A percentile compares a stretch with the other conserved stretches of the same genome.
These are phyloP conservation scores for Pseudotsuga menziesii DNA, from an alignment of 75 land plant species.

Conservation along the genomic window DNA sequence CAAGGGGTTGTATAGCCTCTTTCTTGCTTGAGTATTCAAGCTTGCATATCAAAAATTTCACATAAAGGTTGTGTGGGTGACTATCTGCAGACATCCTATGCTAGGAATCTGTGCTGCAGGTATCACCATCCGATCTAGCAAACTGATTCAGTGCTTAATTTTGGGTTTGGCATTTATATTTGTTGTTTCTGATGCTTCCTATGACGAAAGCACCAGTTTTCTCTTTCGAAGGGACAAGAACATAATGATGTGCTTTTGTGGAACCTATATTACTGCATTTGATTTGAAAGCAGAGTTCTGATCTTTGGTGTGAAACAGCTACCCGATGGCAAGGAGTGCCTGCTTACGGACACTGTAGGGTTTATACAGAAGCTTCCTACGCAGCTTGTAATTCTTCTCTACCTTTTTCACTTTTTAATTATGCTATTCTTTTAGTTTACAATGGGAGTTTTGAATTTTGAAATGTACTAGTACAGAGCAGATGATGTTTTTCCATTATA, in stretches of 20 bases:
- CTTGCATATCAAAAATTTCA: neutral
- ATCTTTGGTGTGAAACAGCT: slow-evolving; percentile 41
- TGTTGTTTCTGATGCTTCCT: neutral
- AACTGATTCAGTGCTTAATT: neutral
- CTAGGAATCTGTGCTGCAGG: neutral
- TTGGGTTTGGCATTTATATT: neutral
- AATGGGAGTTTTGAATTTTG: neutral
- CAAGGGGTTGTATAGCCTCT: neutral
- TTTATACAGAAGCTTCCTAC: slow-evolving; percentile 96
- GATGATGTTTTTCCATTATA: too few species aligned
- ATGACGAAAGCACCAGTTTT: neutral
- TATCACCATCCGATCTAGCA: neutral
- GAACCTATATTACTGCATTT: neutral
- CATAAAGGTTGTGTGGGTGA: neutral
- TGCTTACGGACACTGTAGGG: slow-evolving; percentile 96
- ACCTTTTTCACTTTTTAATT: neutral
- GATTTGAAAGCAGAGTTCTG: neutral
- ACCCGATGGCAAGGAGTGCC: slow-evolving; percentile 80
- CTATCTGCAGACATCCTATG: neutral
- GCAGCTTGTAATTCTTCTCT: slow-evolving; percentile 54
- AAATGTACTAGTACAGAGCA: too few species aligned
- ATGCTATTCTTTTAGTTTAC: neutral
- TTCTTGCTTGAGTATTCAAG: neutral
- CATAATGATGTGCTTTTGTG: neutral
- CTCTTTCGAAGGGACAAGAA: neutral